phyloP scores from a whole-genome alignment of 306 rosid genomes.

The Malus asiatica region DNA sequence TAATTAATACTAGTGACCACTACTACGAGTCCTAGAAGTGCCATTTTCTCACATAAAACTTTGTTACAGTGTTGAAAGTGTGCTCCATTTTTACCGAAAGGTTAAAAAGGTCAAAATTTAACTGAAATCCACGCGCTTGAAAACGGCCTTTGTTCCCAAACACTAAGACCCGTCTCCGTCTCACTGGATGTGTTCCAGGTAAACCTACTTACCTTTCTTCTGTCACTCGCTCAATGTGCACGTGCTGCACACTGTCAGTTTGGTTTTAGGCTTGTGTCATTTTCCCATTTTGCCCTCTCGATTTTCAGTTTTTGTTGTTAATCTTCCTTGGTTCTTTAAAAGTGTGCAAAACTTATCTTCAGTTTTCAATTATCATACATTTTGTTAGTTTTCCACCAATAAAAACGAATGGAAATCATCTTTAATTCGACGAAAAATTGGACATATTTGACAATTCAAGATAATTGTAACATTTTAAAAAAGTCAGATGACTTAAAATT shows the following conservation, averaged over 20 bases:
- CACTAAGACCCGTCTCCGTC: slow-evolving; percentile 6
- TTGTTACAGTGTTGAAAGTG: background rate
- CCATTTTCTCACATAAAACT: background rate
- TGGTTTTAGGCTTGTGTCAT: too few species aligned
- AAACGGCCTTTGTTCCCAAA: background rate
- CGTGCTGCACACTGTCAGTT: background rate
- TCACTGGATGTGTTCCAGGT: background rate
- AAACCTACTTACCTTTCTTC: background rate
- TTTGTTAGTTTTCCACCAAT: background rate
- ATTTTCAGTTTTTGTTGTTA: too few species aligned
- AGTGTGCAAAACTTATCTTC: background rate
- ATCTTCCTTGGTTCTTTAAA: too few species aligned
- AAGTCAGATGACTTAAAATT: too few species aligned
- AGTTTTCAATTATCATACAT: background rate
- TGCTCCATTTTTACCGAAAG: background rate
- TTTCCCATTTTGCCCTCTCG: too few species aligned
- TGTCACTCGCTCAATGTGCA: background rate
- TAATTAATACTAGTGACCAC: background rate
- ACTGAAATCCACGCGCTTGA: background rate
- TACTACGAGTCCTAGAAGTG: background rate
- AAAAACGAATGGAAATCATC: background rate
- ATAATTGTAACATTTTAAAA: too few species aligned
- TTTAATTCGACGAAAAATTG: background rate
- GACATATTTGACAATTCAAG: background rate
- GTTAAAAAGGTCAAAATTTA: slow-evolving; percentile 2